Percentiles rank a stretch among this genome's conserved stretches.
Conservation (phyloP, 2,329 filamentous ascomycete species). For the Graphium sp. region DNA sequence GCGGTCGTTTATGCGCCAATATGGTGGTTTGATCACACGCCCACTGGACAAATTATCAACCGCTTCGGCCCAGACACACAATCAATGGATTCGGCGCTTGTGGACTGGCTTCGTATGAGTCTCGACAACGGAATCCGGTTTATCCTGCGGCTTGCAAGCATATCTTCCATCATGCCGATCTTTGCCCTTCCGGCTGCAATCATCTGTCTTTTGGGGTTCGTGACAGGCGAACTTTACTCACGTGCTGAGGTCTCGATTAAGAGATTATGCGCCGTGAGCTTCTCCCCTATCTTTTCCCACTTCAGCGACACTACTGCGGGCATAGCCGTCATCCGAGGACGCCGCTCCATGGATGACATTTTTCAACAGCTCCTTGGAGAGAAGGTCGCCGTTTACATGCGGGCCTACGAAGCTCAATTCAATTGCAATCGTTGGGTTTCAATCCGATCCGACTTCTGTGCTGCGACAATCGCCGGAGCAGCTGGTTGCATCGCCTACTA, state of each 20-base stretch:
- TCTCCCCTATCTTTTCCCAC: constrained; percentile 28
- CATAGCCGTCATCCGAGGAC: constrained; percentile 23
- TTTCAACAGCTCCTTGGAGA: constrained; percentile 22
- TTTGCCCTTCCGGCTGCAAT: constrained; percentile 28
- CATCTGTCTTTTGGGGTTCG: constrained; percentile 25
- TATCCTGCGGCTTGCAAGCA: constrained; percentile 25
- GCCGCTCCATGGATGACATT: constrained; percentile 20
- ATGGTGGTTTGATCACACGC: constrained; percentile 37
- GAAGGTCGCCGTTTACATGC: constrained; percentile 18
- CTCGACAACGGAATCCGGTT: constrained; percentile 24
- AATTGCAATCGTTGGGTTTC: constrained; percentile 31
- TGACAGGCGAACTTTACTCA: constrained; percentile 21
- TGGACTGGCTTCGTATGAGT: constrained; percentile 23
- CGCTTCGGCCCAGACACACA: constrained; percentile 39
- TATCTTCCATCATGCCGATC: constrained; percentile 32
- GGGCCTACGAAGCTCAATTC: constrained; percentile 20
- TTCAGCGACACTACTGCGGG: constrained; percentile 24
- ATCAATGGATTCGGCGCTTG: constrained; percentile 32
- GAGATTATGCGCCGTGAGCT: constrained; percentile 24
- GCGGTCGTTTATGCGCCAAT: constrained; percentile 36
- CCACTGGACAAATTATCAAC: constrained; percentile 34
- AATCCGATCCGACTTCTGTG: constrained; percentile 26
- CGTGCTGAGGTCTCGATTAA: constrained; percentile 27
- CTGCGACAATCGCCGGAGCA: constrained; percentile 21
- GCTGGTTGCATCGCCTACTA: constrained; percentile 25